A percentile compares a stretch with the other conserved stretches of the same genome.
Conservation (phyloP, 1,284 basidiomycete genomes). For the Xanthoconium separans region DNA sequence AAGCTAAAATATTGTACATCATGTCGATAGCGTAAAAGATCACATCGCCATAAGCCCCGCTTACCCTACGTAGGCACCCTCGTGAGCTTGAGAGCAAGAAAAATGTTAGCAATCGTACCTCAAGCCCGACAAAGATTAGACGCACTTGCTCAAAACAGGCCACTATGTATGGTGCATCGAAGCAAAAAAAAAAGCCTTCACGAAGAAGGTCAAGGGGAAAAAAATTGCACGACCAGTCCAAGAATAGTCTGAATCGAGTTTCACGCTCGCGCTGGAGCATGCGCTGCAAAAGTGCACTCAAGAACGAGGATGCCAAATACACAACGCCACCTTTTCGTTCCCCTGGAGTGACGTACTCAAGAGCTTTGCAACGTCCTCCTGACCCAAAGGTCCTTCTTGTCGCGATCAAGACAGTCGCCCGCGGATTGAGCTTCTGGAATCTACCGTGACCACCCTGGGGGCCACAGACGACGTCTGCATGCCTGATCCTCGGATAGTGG, state of each 20-base stretch:
- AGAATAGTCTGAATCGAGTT: constrained; percentile 39
- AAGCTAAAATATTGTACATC: no score
- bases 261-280: constrained; percentile 14
- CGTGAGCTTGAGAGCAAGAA: no score
- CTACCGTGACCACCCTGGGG: not conserved
- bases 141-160: no score
- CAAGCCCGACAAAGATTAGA: no score
- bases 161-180: not conserved
- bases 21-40: no score
- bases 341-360: constrained; percentile 7
- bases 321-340: constrained; percentile 14
- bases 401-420: not conserved
- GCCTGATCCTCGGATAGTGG: not conserved
- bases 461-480: not conserved
- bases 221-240: constrained; percentile 26
- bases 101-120: no score
- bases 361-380: not conserved
- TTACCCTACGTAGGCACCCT: no score
- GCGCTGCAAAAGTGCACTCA: constrained; percentile 32
- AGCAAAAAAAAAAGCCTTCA: constrained; percentile 6
- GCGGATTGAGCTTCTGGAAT: no score
- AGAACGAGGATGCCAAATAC: constrained; percentile 11
- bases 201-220: constrained; percentile 19
- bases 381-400: not conserved
- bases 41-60: no score